Conservation (phyloP, 2,329 filamentous ascomycete species). For the Magnaporthales sp. region DNA sequence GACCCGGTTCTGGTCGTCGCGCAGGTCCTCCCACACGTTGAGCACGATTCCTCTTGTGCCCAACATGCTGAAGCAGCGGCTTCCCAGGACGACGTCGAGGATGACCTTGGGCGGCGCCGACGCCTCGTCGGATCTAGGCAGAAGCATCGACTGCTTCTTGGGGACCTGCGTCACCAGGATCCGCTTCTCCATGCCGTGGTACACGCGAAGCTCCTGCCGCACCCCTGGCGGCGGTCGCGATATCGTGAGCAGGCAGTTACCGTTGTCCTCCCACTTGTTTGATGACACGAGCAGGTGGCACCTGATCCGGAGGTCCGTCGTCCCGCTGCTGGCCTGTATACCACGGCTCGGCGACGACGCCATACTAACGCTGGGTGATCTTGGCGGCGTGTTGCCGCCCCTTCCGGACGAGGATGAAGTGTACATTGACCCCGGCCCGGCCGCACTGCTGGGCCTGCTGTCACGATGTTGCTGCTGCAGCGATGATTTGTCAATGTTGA, state of each 20-base stretch:
- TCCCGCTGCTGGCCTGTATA: constrained; percentile 36
- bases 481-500: constrained; percentile 76
- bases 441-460: constrained; percentile 21
- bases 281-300: constrained; percentile 71
- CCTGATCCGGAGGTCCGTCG: constrained; percentile 76
- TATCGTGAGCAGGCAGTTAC: constrained; percentile 75
- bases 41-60: constrained; percentile 82
- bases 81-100: constrained; percentile 76
- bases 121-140: constrained; percentile 17
- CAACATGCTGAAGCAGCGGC: constrained; percentile 75
- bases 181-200: constrained; percentile 71
- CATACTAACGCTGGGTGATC: constrained; percentile 50
- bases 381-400: constrained; percentile 35
- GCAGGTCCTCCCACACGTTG: constrained; percentile 75
- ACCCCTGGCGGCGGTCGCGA: constrained; percentile 61
- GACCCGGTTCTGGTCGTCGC: constrained; percentile 49
- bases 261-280: constrained; percentile 86
- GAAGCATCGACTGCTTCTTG: constrained; percentile 31
- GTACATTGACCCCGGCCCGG: constrained; percentile 44
- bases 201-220: constrained; percentile 47
- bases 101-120: constrained; percentile 43
- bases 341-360: constrained; percentile 37
- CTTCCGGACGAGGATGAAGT: constrained; percentile 43
- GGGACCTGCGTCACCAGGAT: constrained; percentile 70
- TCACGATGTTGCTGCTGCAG: constrained; percentile 49